Conservation (phyloP, 2,329 filamentous ascomycete species). For the Pseudogymnoascus sp. region DNA sequence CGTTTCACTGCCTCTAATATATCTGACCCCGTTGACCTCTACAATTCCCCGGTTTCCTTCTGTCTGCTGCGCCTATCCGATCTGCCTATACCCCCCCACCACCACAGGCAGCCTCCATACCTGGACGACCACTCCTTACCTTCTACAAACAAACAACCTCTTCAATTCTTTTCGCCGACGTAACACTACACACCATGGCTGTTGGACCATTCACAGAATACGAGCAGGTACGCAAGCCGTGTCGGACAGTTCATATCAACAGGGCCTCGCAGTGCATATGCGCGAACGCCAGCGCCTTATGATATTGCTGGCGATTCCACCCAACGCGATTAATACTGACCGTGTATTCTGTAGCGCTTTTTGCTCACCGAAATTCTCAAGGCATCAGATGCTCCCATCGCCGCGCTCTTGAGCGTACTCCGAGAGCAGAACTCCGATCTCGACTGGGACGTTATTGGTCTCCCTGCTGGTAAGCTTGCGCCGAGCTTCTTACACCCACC, state of each 20-base stretch:
- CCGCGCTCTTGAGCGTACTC: slow-evolving; percentile 36
- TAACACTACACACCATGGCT: slow-evolving; percentile 9
- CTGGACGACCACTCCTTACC: slow-evolving; percentile 4
- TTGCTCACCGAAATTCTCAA: slow-evolving; percentile 43
- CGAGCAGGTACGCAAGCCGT: slow-evolving; percentile 15
- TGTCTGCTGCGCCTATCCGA: slow-evolving; percentile 2
- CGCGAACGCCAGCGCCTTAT: neutral
- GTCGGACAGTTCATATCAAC: neutral
- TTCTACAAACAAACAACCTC: neutral
- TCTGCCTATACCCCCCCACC: neutral
- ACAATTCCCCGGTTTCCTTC: neutral
- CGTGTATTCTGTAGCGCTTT: slow-evolving; percentile 20
- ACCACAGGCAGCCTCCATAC: neutral
- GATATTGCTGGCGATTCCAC: neutral
- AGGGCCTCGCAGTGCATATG: neutral
- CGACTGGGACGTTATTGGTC: slow-evolving; percentile 38
- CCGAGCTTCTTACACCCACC: neutral
- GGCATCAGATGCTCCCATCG: slow-evolving; percentile 32
- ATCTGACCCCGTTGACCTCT: neutral
- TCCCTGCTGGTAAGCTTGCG: slow-evolving; percentile 35
- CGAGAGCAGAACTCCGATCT: slow-evolving; percentile 34
- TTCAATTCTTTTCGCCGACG: neutral
- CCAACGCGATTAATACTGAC: neutral
- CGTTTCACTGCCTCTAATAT: neutral
- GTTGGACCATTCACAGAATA: slow-evolving; percentile 12